phyloP scores from a whole-genome alignment of 257 asterid species.

The Voacanga thouarsii region DNA sequence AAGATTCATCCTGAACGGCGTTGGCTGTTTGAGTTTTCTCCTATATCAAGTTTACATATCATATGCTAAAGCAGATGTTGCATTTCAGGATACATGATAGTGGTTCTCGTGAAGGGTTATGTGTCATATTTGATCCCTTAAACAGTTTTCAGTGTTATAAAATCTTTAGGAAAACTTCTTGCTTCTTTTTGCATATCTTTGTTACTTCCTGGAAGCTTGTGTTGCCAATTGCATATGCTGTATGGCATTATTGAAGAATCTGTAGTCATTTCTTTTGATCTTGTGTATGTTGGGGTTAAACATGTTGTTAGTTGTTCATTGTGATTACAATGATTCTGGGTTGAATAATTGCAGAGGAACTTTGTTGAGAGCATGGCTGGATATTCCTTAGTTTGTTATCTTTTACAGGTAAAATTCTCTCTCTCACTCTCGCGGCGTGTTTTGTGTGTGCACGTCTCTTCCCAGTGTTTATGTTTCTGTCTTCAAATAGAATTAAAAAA shows the following conservation, averaged over 20 bases:
- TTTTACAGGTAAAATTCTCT: conserved; percentile 53
- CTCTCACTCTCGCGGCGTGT: conserved; percentile 7
- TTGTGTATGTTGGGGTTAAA: not conserved
- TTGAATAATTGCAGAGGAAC: conserved; percentile 51
- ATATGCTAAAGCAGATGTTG: not conserved
- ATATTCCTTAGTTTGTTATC: conserved; percentile 95
- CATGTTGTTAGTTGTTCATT: not conserved
- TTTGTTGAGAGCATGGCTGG: conserved; percentile 99
- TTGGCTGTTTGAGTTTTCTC: not conserved
- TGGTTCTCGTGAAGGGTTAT: not conserved
- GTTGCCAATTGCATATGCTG: not conserved
- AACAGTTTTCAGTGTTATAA: not conserved
- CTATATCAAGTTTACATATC: not conserved
- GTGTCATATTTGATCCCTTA: not conserved
- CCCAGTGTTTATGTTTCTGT: not conserved
- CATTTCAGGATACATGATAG: not conserved
- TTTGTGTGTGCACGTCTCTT: not conserved
- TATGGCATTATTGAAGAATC: not conserved
- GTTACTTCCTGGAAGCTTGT: not conserved
- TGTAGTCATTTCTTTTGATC: not conserved
- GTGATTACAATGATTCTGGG: not conserved
- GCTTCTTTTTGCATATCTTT: not conserved
- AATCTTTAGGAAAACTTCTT: not conserved
- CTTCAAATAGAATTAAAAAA: not conserved
- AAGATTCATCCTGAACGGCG: not conserved